Percentiles rank a stretch among this genome's conserved stretches.
Conservation (phyloP, 1,284 basidiomycete genomes). For the Sphaerobolus stellatus region DNA sequence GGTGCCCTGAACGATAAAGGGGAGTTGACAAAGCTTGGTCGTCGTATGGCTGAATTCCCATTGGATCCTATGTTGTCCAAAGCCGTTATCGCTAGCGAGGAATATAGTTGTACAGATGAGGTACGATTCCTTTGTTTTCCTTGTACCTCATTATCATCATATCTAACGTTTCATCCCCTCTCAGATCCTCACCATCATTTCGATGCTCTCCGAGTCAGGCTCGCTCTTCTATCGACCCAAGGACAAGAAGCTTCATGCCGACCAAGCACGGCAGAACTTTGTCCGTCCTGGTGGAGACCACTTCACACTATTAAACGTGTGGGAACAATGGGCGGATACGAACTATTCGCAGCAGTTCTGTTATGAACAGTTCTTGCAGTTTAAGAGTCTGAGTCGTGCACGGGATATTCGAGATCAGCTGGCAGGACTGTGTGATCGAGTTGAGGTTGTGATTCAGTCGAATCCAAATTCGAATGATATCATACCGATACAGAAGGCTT, state of each 20-base stretch:
- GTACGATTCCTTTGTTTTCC: constrained; percentile 40
- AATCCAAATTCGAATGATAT: constrained; percentile 92
- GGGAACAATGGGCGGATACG: constrained; percentile 98
- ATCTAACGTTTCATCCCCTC: neutral
- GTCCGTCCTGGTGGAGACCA: constrained; percentile 95
- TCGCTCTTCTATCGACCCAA: constrained; percentile 97
- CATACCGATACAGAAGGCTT: constrained; percentile 89
- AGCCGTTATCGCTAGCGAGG: constrained; percentile 92
- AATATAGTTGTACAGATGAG: constrained; percentile 95
- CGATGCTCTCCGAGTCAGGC: constrained; percentile 95
- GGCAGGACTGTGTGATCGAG: constrained; percentile 92
- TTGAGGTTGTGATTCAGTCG: constrained; percentile 86
- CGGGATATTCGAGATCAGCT: constrained; percentile 97
- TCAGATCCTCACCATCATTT: constrained; percentile 91
- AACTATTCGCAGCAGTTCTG: constrained; percentile 94
- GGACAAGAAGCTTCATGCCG: constrained; percentile 94
- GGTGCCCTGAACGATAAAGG: constrained; percentile 96
- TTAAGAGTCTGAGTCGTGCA: constrained; percentile 91
- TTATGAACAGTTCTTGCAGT: constrained; percentile 96
- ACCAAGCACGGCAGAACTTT: constrained; percentile 96
- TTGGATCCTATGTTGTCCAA: constrained; percentile 98
- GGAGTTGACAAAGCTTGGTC: constrained; percentile 92
- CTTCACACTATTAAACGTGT: constrained; percentile 95
- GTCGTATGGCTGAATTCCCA: constrained; percentile 98
- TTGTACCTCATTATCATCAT: neutral